Percentiles rank a stretch among this genome's conserved stretches.
These are phyloP conservation scores for Phymatotrichopsis omnivora DNA, from an alignment of 2,329 filamentous ascomycete genomes.

Conservation along the genomic window DNA sequence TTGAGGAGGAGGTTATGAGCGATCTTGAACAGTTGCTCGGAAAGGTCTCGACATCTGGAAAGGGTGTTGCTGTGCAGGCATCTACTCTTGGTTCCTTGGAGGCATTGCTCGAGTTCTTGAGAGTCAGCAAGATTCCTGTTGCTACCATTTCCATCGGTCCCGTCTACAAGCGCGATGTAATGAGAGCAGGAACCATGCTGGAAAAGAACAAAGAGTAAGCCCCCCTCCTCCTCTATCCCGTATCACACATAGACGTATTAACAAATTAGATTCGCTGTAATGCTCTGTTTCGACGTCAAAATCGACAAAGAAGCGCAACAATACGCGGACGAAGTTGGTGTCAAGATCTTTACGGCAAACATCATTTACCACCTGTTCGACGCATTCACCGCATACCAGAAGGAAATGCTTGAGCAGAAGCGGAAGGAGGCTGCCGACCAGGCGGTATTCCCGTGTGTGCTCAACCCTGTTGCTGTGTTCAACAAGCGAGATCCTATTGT, in stretches of 20 bases:
- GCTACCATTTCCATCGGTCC: slow-evolving; percentile 95
- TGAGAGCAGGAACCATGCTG: slow-evolving; percentile 87
- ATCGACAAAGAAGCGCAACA: slow-evolving; percentile 90
- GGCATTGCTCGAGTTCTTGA: slow-evolving; percentile 90
- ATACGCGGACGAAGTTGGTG: slow-evolving; percentile 85
- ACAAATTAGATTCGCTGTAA: slow-evolving; percentile 53
- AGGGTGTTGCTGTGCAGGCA: slow-evolving; percentile 92
- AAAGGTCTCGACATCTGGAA: slow-evolving; percentile 81
- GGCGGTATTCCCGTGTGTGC: slow-evolving; percentile 92
- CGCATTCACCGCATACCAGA: slow-evolving; percentile 91
- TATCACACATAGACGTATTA: neutral
- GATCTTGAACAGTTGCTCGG: slow-evolving; percentile 86
- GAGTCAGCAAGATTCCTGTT: slow-evolving; percentile 91
- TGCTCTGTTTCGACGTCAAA: slow-evolving; percentile 99
- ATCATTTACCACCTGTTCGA: slow-evolving; percentile 99
- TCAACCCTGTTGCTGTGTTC: slow-evolving; percentile 84
- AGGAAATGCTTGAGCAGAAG: slow-evolving; percentile 69
- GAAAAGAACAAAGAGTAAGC: slow-evolving; percentile 81
- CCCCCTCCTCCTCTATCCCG: neutral
- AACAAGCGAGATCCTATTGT: slow-evolving; percentile 97
- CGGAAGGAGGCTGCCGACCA: slow-evolving; percentile 94
- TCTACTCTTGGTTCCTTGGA: slow-evolving; percentile 96
- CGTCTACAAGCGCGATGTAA: slow-evolving; percentile 95
- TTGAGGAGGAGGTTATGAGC: slow-evolving; percentile 91
- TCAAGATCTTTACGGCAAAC: slow-evolving; percentile 97